phyloP scores from a whole-genome alignment of 768 basidiomycete genomes.

The Grammothele lineata region DNA sequence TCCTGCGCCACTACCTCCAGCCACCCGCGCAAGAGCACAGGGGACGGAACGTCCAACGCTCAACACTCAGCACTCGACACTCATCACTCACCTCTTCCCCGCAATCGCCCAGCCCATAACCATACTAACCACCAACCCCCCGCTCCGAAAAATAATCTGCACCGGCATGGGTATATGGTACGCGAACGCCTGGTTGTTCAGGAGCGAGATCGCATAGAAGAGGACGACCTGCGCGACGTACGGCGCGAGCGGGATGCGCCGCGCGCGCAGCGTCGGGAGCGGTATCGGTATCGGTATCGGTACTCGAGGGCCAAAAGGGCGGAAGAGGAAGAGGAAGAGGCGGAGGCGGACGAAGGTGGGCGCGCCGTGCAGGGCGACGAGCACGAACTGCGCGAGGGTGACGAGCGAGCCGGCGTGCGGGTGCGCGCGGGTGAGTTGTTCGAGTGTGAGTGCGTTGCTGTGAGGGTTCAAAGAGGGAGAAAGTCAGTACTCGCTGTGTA shows the following conservation, averaged over 20 bases:
- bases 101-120: slow-evolving; percentile 66
- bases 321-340: not conserved
- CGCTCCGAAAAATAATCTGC: slow-evolving; percentile 92
- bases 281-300: too few species aligned
- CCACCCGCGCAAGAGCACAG: not conserved
- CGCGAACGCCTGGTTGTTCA: slow-evolving; percentile 91
- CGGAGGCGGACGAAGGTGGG: slow-evolving; percentile 45
- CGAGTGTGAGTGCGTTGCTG: slow-evolving; percentile 77
- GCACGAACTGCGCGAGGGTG: slow-evolving; percentile 81
- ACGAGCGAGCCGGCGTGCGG: slow-evolving; percentile 77
- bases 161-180: slow-evolving; percentile 86
- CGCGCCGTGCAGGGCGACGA: slow-evolving; percentile 72
- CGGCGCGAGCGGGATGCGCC: slow-evolving; percentile 63
- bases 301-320: too few species aligned
- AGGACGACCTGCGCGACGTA: slow-evolving; percentile 80
- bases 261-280: slow-evolving; percentile 50
- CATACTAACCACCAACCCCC: slow-evolving; percentile 83
- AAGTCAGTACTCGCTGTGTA: not conserved
- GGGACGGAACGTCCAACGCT: not conserved
- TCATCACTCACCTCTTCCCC: slow-evolving; percentile 53
- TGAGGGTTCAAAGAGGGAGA: not conserved
- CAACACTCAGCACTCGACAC: not conserved
- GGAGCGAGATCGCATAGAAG: slow-evolving; percentile 71
- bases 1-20: too few species aligned
- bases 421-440: slow-evolving; percentile 64